These are phyloP conservation scores for Picochlorum sp. DNA, from an alignment of 139 green algal genomes.

Conservation along the genomic window DNA sequence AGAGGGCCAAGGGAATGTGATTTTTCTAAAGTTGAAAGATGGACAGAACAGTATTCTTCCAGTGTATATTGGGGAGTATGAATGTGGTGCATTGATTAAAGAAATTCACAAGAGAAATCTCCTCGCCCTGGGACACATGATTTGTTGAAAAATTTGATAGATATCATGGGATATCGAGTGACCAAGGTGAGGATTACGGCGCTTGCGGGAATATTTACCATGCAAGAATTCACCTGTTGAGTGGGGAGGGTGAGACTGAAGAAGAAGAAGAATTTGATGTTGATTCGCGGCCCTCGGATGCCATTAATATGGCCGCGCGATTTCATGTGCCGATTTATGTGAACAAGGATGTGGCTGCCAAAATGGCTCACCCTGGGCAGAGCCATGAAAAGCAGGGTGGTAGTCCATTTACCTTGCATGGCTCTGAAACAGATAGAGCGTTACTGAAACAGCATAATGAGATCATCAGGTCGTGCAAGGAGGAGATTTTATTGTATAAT, in stretches of 20 bases:
- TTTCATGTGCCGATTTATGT: conserved; percentile 71
- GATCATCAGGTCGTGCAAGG: conserved; percentile 51
- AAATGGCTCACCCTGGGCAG: conserved; percentile 14
- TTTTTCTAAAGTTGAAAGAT: conserved; percentile 41
- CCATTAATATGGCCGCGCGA: conserved; percentile 77
- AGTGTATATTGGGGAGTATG: conserved; percentile 49
- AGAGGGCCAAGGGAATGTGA: conserved; percentile 30
- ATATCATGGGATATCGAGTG: conserved; percentile 41
- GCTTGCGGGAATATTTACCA: conserved; percentile 54
- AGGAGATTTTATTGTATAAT: conserved; percentile 51
- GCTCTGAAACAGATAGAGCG: not conserved
- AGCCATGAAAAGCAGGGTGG: not conserved
- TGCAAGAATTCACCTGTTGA: conserved; percentile 35
- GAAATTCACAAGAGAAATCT: conserved; percentile 36
- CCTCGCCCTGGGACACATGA: conserved; percentile 51
- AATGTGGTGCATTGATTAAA: conserved; percentile 34
- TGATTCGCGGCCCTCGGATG: conserved; percentile 63
- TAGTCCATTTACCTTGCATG: not conserved
- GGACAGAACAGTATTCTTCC: conserved; percentile 26
- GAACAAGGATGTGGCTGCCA: conserved; percentile 33
- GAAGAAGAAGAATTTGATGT: conserved; percentile 49
- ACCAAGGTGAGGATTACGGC: conserved; percentile 46
- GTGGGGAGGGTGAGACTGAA: not conserved
- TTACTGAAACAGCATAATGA: conserved; percentile 28
- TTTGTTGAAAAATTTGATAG: conserved; percentile 49